Conservation (phyloP, 2,329 filamentous ascomycete species). For the Pseudopithomyces chartarum region DNA sequence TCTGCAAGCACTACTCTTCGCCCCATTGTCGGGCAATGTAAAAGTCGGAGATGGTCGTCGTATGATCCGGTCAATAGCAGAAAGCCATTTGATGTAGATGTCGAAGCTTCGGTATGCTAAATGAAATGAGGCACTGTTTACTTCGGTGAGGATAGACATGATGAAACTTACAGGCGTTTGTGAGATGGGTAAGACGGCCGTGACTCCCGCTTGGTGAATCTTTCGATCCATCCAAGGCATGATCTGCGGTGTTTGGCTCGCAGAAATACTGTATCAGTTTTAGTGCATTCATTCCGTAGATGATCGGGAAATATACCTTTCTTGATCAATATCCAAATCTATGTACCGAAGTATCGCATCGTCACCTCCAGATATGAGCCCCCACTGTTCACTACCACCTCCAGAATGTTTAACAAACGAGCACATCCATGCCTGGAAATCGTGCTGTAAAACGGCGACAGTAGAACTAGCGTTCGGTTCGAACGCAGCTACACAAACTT, state of each 20-base stretch:
- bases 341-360: conserved; percentile 65
- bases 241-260: conserved; percentile 12
- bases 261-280: not conserved
- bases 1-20: conserved; percentile 64
- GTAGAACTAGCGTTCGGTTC: conserved; percentile 14
- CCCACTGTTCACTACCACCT: conserved; percentile 36
- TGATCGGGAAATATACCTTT: not conserved
- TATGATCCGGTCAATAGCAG: conserved; percentile 87
- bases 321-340: conserved; percentile 18
- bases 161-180: conserved; percentile 21
- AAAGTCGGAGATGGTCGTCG: conserved; percentile 79
- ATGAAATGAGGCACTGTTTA: not conserved
- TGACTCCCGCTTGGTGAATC: conserved; percentile 82
- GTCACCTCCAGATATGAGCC: conserved; percentile 74
- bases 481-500: conserved; percentile 52
- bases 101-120: not conserved
- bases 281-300: not conserved
- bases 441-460: conserved; percentile 44
- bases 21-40: conserved; percentile 49
- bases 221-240: conserved; percentile 56
- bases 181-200: conserved; percentile 77
- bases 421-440: conserved; percentile 75
- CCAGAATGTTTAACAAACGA: conserved; percentile 52
- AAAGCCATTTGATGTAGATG: conserved; percentile 41
- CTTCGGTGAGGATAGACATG: not conserved